These are phyloP conservation scores for Cytospora paraplurivora DNA, from an alignment of 2,329 filamentous ascomycete genomes.

Conservation along the genomic window DNA sequence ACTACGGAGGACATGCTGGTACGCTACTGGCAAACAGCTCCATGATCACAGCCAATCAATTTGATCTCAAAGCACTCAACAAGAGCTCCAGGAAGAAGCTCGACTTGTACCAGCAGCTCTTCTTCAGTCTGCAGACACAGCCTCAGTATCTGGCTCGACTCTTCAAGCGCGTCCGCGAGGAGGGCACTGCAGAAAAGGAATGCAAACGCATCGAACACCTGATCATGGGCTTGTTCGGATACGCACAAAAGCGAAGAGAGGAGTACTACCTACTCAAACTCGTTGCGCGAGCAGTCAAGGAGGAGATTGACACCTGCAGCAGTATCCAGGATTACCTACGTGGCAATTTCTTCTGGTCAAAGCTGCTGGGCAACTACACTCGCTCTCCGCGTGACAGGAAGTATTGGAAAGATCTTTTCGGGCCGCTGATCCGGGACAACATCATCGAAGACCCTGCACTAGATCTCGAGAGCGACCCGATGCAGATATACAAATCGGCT, in stretches of 20 bases:
- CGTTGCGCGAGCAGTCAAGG: conserved; percentile 76
- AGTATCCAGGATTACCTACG: conserved; percentile 83
- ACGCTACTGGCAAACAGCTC: conserved; percentile 85
- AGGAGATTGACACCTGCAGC: conserved; percentile 76
- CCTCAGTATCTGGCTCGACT: conserved; percentile 89
- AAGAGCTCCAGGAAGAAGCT: conserved; percentile 95
- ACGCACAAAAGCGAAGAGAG: conserved; percentile 93
- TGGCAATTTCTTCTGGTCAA: conserved; percentile 91
- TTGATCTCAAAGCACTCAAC: conserved; percentile 95
- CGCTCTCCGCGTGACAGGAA: conserved; percentile 91
- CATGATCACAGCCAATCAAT: conserved; percentile 86
- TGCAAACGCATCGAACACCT: conserved; percentile 89
- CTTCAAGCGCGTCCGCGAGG: conserved; percentile 81
- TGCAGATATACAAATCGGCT: conserved; percentile 93
- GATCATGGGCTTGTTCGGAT: conserved; percentile 95
- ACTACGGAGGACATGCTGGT: conserved; percentile 88
- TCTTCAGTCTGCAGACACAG: conserved; percentile 96
- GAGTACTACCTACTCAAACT: conserved; percentile 96
- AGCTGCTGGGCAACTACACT: conserved; percentile 82
- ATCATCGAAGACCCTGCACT: conserved; percentile 90
- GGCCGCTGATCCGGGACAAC: conserved; percentile 83
- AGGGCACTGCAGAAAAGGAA: conserved; percentile 86
- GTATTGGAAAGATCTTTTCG: conserved; percentile 84
- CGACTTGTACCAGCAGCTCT: conserved; percentile 95
- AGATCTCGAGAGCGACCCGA: conserved; percentile 93